Evolutionary conservation across 2,329 filamentous ascomycete species (phyloP), one percentile per base, ranked within the genome.

Genomic region (Chaetoscypha palmicola): DNA sequence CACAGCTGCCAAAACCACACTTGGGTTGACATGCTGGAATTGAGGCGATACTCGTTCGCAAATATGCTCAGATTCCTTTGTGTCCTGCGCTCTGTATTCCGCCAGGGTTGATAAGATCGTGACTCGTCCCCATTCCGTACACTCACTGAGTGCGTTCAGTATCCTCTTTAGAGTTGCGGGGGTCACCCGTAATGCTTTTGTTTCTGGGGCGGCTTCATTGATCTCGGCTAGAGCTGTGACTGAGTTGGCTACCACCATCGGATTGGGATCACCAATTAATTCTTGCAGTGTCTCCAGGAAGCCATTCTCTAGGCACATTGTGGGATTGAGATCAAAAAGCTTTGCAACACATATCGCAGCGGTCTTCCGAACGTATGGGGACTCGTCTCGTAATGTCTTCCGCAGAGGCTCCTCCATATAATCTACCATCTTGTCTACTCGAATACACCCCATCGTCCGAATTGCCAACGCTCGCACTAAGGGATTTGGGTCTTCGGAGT

Each of bases 371-470:
- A 98, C 92, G 65, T 98, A 98, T 1, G 92, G 92, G 38, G 91
- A 97, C 67, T 98, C 92, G 68, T 98, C 92, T 65, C 89, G 81
- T 55, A 98, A 72, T 10, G 92, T 98, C 70, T 98, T 98, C 57
- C 92, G 79, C 51, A 98, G 68, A 11, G 92, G 92, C 61, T 98
- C 92, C 66, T 97, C 92, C 91, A 98, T 97, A 66, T 98, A 98
- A 64, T 98, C 92, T 53, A 97, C 88, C 88, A 98, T 98, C 68
- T 98, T 98, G 57, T 97, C 92, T 44, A 98, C 92, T 45, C 92
- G 76, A 59, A 98, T 97, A 62, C 92, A 97, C 31, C 92, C 92
- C 92, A 98, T 98, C 24, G 92, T 98, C 58, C 92, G 79, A 64
- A 98, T 94, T 43, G 92, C 92, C 40, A 98, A 76, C 39, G 92